These are phyloP conservation scores for Phylloboletellus chloephorus DNA, from an alignment of 1,284 basidiomycete species.

Conservation along the genomic window DNA sequence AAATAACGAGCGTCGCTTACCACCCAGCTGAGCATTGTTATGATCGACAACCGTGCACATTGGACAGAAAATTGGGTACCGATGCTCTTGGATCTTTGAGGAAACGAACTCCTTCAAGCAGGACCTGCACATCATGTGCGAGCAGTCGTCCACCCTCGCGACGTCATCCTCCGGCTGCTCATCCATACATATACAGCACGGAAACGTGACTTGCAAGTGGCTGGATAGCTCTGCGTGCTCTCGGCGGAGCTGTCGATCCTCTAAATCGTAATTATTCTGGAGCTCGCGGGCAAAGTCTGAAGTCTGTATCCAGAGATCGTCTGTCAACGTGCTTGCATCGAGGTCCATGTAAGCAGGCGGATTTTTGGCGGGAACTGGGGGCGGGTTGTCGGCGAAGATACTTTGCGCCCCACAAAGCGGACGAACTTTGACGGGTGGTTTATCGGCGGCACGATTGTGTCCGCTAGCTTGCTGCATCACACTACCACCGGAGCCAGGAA, in stretches of 20 bases:
- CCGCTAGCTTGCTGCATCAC: neutral
- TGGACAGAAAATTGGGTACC: slow-evolving; percentile 60
- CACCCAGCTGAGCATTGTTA: slow-evolving; percentile 31
- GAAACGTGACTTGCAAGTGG: slow-evolving; percentile 31
- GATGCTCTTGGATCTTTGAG: slow-evolving; percentile 46
- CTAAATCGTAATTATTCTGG: slow-evolving; percentile 44
- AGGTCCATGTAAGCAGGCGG: slow-evolving; percentile 13
- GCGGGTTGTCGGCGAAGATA: slow-evolving; percentile 30
- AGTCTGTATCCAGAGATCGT: slow-evolving; percentile 13
- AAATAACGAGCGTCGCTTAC: slow-evolving; percentile 28
- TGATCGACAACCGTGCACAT: slow-evolving; percentile 37
- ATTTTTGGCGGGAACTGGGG: slow-evolving; percentile 16
- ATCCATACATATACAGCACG: slow-evolving; percentile 58
- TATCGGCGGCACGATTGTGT: neutral
- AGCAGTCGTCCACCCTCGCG: slow-evolving; percentile 42
- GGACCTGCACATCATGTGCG: slow-evolving; percentile 51
- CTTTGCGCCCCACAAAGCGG: slow-evolving; percentile 15
- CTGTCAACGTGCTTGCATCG: slow-evolving; percentile 2
- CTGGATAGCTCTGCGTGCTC: slow-evolving; percentile 37
- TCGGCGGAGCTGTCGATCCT: slow-evolving; percentile 37
- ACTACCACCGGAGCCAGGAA: slow-evolving; percentile 12
- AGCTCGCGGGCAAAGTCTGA: slow-evolving; percentile 29
- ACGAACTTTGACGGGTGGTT: neutral
- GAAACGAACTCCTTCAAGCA: slow-evolving; percentile 46
- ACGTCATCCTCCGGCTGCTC: slow-evolving; percentile 42